Conservation (phyloP, 1,139 yeast genomes). For the Diutina ranongensis region DNA sequence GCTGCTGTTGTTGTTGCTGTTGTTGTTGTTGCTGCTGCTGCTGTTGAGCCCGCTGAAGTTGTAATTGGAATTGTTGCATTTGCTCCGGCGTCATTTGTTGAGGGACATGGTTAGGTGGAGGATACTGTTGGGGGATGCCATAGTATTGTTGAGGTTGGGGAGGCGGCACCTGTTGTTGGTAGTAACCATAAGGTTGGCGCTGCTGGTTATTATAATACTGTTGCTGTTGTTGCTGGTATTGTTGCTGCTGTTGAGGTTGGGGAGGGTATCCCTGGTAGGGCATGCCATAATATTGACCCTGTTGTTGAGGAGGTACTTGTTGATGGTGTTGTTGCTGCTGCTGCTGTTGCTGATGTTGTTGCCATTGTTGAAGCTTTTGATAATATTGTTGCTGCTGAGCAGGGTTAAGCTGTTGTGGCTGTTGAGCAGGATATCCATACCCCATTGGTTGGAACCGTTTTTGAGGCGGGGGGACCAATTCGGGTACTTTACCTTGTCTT, state of each 20-base stretch:
- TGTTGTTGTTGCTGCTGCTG: slow-evolving; percentile 10
- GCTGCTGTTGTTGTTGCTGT: slow-evolving; percentile 7
- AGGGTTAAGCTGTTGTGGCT: background rate
- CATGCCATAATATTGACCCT: background rate
- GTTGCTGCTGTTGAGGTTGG: slow-evolving; percentile 11
- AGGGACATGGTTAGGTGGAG: background rate
- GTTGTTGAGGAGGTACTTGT: slow-evolving; percentile 13
- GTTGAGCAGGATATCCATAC: slow-evolving; percentile 4
- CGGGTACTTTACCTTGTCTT: slow-evolving; percentile 3
- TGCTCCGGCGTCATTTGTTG: slow-evolving; percentile 5
- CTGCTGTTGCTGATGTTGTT: slow-evolving; percentile 7
- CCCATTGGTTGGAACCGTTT: slow-evolving; percentile 5
- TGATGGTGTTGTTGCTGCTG: slow-evolving; percentile 7
- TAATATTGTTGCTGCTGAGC: slow-evolving; percentile 7
- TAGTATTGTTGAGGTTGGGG: slow-evolving; percentile 6
- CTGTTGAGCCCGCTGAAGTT: background rate
- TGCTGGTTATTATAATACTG: slow-evolving; percentile 5
- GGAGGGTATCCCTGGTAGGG: slow-evolving; percentile 7
- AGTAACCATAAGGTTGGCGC: slow-evolving; percentile 3
- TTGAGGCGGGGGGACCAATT: slow-evolving; percentile 3
- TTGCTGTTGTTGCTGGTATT: slow-evolving; percentile 10
- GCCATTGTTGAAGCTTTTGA: slow-evolving; percentile 7
- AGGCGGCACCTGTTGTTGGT: slow-evolving; percentile 5
- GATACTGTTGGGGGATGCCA: slow-evolving; percentile 5
- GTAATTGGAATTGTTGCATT: slow-evolving; percentile 1